Conservation (phyloP, 2,329 filamentous ascomycete species). For the Botrytis paeoniae region DNA sequence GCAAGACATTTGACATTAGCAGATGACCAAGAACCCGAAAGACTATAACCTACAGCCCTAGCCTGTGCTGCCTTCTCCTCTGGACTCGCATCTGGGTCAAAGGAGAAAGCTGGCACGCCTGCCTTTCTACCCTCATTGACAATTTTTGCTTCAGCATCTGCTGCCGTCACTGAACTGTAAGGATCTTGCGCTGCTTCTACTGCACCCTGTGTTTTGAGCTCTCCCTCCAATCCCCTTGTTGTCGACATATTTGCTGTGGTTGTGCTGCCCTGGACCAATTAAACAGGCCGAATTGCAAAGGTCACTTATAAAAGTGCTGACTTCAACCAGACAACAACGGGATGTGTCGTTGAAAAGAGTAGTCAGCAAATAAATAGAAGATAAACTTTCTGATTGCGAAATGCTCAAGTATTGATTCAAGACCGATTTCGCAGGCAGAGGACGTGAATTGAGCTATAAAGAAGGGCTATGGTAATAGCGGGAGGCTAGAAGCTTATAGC, state of each 20-base stretch:
- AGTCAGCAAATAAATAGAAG: not conserved
- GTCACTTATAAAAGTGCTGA: not conserved
- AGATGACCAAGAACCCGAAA: not conserved
- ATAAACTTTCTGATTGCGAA: not conserved
- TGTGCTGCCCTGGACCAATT: slow-evolving; percentile 22
- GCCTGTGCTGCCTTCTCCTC: slow-evolving; percentile 83
- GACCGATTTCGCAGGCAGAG: not conserved
- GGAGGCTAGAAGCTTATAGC: slow-evolving; percentile 1
- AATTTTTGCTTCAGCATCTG: slow-evolving; percentile 70
- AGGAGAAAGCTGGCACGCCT: slow-evolving; percentile 77
- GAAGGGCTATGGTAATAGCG: not conserved
- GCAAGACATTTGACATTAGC: slow-evolving; percentile 18
- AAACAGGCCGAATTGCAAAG: slow-evolving; percentile 21
- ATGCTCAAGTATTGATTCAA: not conserved
- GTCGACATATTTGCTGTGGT: slow-evolving; percentile 29
- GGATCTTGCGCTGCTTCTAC: slow-evolving; percentile 74
- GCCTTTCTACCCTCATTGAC: slow-evolving; percentile 75
- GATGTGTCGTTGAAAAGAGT: slow-evolving; percentile 4
- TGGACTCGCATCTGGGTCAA: slow-evolving; percentile 79
- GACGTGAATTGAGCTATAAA: not conserved
- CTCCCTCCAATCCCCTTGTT: slow-evolving; percentile 41
- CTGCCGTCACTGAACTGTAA: slow-evolving; percentile 62
- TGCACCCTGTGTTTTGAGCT: slow-evolving; percentile 79
- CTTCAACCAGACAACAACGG: slow-evolving; percentile 11
- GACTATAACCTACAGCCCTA: slow-evolving; percentile 59